These are phyloP conservation scores for Nematodospora anomalae DNA, from an alignment of 1,139 yeast species.

Conservation along the genomic window DNA sequence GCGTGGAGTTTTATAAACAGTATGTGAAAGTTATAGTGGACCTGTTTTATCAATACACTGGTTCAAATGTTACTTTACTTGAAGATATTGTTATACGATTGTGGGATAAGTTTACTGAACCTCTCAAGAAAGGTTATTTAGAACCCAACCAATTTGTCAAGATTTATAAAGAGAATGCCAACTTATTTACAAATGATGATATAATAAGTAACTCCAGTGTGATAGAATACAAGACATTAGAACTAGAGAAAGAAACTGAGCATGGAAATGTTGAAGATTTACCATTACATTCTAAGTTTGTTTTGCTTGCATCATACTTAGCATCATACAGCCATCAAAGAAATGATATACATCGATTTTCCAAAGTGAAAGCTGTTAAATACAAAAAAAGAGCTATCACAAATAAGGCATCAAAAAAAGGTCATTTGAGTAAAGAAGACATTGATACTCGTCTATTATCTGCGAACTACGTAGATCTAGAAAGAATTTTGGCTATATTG, in stretches of 20 bases:
- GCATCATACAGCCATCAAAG: slow-evolving; percentile 67
- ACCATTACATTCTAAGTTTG: slow-evolving; percentile 57
- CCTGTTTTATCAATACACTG: slow-evolving; percentile 52
- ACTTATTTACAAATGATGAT: slow-evolving; percentile 41
- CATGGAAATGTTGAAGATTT: slow-evolving; percentile 35
- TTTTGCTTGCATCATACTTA: slow-evolving; percentile 66
- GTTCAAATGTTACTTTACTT: slow-evolving; percentile 49
- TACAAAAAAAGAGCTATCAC: slow-evolving; percentile 31
- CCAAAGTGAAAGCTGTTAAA: slow-evolving; percentile 54
- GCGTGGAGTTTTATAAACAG: slow-evolving; percentile 45
- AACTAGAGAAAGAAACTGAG: slow-evolving; percentile 20
- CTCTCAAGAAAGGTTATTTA: slow-evolving; percentile 34
- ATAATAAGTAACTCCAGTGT: slow-evolving; percentile 38
- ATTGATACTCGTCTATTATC: slow-evolving; percentile 56
- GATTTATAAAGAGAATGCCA: slow-evolving; percentile 45
- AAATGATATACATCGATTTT: slow-evolving; percentile 59
- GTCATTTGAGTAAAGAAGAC: slow-evolving; percentile 44
- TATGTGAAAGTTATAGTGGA: slow-evolving; percentile 54
- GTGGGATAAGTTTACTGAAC: slow-evolving; percentile 54
- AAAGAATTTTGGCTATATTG: slow-evolving; percentile 64
- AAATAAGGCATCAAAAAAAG: slow-evolving; percentile 19
- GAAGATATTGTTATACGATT: slow-evolving; percentile 41
- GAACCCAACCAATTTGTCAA: slow-evolving; percentile 42
- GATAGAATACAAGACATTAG: slow-evolving; percentile 25
- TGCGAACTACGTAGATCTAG: slow-evolving; percentile 65